Evolutionary conservation across 2,329 filamentous ascomycete species (phyloP), one percentile per base, ranked within the genome.

Genomic region (Fulvia fulva): DNA sequence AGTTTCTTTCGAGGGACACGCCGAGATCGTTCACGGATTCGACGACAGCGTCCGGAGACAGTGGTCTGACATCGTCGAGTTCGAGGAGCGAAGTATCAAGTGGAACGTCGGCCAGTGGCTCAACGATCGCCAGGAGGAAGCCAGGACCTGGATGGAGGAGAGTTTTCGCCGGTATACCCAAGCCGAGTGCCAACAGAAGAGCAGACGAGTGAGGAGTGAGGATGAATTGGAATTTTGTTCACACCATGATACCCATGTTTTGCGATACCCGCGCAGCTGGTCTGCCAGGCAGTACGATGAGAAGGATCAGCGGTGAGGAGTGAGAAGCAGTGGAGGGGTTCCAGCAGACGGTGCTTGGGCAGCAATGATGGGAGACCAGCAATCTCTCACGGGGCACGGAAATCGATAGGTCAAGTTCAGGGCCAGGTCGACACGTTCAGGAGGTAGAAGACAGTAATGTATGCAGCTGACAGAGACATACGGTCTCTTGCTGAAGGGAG

Each of bases 21-120:
- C 23, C 37, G 12, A 32, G 52, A 19, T 51, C 45, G n/a, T 44
- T 45, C 14, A 56, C 54, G 8, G 54, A 49, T n/a, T 56, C 47
- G n/a, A 51, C 54, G 9, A 56, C 45, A 30, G 54, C 30, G 14
- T 56, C 54, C 30, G 54, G 44, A 16, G 54, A 56, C 3, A 56
- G 45, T 8, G 26, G 45, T 23, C 22, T 37, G 23, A 44, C 47
- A 16, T 16, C 54, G 9, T 21, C 43, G 12, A 54, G 52, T 28
- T 46, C 43, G 37, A 43, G 22, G 14, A 50, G 53, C 9, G 53
- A 45, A 50, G 14, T 47, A 14, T 47, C 44, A 16, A 47, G 44
- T 21, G 44, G 44, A 16, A 47, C 44, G 25, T 47, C 21, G 9
- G 44, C 22, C 21, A 25, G 44, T 47, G 44, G 44, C 21, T 47